phyloP scores from a whole-genome alignment of 306 rosid genomes.

The Gillenia trifoliata region DNA sequence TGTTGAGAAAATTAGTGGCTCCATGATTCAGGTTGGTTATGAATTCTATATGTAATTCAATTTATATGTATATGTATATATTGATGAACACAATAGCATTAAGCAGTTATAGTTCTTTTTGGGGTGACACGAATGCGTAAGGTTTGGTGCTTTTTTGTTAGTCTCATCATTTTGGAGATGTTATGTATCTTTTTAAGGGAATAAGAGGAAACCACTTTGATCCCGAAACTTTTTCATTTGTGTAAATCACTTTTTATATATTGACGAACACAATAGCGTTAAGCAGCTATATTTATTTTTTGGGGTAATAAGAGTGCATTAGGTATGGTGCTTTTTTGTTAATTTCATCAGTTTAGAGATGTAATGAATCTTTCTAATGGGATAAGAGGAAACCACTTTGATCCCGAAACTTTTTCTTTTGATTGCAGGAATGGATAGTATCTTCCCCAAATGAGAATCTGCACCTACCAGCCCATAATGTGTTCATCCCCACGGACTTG shows the following conservation, averaged over 20 bases:
- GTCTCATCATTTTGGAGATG: conserved; percentile 9
- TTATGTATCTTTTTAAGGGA: neutral
- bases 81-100: neutral
- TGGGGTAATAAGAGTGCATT: conserved; percentile 2
- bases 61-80: too few species aligned
- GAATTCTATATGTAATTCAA: neutral
- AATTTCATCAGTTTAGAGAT: conserved; percentile 5
- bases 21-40: conserved; percentile 61
- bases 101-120: neutral
- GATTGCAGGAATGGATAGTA: conserved; percentile 72
- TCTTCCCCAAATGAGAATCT: conserved; percentile 63
- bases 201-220: neutral
- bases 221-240: conserved; percentile 18
- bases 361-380: neutral
- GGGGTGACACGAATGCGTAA: conserved; percentile 4
- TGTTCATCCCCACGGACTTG: conserved; percentile 82
- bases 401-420: conserved; percentile 19
- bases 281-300: neutral
- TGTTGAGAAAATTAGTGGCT: conserved; percentile 48
- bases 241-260: neutral
- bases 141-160: conserved; percentile 5
- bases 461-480: conserved; percentile 76
- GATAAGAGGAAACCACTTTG: neutral
- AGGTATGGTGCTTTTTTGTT: neutral
- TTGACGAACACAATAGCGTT: neutral